A percentile compares a stretch with the other conserved stretches of the same genome.
phyloP scores from a whole-genome alignment of 192 early-diverging fungal genomes.

The Glomus cerebriforme region DNA sequence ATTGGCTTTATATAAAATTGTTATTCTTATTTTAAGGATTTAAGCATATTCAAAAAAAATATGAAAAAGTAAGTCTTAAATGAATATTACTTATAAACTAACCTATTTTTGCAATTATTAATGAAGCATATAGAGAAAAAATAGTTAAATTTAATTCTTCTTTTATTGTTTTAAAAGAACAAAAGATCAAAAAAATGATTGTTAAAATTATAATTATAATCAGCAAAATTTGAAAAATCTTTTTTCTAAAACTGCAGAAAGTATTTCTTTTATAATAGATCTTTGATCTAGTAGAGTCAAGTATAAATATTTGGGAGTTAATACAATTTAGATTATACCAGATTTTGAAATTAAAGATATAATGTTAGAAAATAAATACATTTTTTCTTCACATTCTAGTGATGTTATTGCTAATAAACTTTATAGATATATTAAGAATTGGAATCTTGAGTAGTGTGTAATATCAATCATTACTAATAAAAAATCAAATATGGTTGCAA shows the following conservation, averaged over 20 bases:
- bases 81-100: background rate
- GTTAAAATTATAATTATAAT: background rate
- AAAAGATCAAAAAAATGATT: constrained; percentile 11
- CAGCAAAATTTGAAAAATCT: background rate
- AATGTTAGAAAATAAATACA: background rate
- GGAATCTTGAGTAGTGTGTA: background rate
- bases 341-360: constrained; percentile 3
- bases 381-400: background rate
- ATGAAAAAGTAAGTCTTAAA: background rate
- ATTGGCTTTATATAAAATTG: background rate
- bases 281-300: background rate
- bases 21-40: background rate
- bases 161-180: background rate
- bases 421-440: background rate
- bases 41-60: constrained; percentile 8
- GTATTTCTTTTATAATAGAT: no score
- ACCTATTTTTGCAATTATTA: background rate
- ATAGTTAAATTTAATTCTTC: background rate
- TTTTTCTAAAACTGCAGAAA: background rate
- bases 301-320: background rate
- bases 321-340: background rate
- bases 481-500: no score
- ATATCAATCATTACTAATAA: background rate
- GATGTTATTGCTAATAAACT: background rate
- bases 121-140: constrained; percentile 16